Base-by-base conservation (phyloP, 2,329 filamentous ascomycete species). In the Atkinsonella hypoxylon region DNA sequence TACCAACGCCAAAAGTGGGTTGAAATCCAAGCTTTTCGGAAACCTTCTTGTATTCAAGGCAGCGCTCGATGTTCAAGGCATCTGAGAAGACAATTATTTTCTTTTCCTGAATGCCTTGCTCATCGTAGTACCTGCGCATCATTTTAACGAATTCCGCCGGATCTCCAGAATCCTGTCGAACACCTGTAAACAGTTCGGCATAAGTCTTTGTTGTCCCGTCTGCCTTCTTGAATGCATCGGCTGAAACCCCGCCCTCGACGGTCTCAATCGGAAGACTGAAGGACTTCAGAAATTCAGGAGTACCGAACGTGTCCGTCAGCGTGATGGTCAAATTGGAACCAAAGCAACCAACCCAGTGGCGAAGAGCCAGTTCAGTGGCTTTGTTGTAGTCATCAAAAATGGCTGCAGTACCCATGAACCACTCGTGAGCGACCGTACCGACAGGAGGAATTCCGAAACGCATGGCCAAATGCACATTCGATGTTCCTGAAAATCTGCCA, bases 401-500 rank as follows among this genome's bases (percentile, higher is more conserved):
- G 39, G 93, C 90, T 1, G 93, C 93, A 55, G 95, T 91, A 41
- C 89, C 90, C 93, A 98, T 98, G 73, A 96, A 97, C 93, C 93
- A 98, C 70, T 98, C 93, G 63, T 98, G 93, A 0, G 93, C 93
- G 2, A 82, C 78, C 0, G 93, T 98, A 5, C 93, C 93, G 12
- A 97, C 79, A 0, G 93, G 89, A 3, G 81, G 72, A 44, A 96
- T 81, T 43, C 81, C 82, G 68, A 95, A 91, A 61, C 89, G 85
- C 89, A 95, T 95, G 11, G 93, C 93, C 57, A 98, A 81, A 65
- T 97, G 91, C 4, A 98, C 93, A 62, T 98, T 98, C 67, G 90
- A 97, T 0, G 91, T 95, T 11, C 93, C 93, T 0, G 84, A 80
- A 45, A 97, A 75, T 63, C 82, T 85, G 10, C 91, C 90, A 1